Percentiles rank a stretch among this genome's conserved stretches.
Conservation (phyloP, 2,329 filamentous ascomycete genomes). For the Gaeumannomyces tritici region DNA sequence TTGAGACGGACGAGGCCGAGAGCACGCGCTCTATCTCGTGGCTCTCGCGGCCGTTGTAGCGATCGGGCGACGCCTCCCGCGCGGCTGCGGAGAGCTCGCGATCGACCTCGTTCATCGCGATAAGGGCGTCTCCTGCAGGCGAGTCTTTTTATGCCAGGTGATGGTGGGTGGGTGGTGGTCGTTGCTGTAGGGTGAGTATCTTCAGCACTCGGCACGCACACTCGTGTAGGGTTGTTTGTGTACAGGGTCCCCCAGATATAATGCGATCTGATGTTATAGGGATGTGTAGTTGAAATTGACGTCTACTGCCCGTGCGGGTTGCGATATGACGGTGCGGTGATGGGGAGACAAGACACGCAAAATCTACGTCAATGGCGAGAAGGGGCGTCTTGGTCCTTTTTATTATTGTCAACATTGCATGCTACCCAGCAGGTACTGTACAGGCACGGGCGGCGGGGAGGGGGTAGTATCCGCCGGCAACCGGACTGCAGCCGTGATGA, state of each 20-base stretch:
- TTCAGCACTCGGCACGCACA: not conserved
- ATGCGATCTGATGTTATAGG: not conserved
- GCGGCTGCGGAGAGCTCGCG: conserved; percentile 44
- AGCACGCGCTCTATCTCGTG: conserved; percentile 48
- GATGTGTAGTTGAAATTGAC: not conserved
- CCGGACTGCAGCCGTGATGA: not conserved
- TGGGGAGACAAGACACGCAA: not conserved
- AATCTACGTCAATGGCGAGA: not conserved
- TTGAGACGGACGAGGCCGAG: conserved; percentile 40
- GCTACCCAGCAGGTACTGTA: not conserved
- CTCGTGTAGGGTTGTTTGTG: too few relatives aligned
- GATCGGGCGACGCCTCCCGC: conserved; percentile 31
- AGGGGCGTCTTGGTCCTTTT: not conserved
- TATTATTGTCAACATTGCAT: not conserved
- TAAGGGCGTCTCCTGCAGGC: not conserved
- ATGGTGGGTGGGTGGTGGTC: not conserved
- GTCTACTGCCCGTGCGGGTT: too few relatives aligned
- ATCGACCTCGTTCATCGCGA: conserved; percentile 28
- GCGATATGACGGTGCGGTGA: not conserved
- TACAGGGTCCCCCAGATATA: not conserved
- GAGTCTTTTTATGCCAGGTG: not conserved
- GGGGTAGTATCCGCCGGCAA: not conserved
- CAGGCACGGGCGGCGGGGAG: not conserved
- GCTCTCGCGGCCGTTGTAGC: conserved; percentile 10
- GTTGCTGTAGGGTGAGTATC: too few relatives aligned